Evolutionary conservation across 768 basidiomycete genomes (phyloP), one percentile per base, ranked within the genome.

Genomic region (Suillus ampliporus): DNA sequence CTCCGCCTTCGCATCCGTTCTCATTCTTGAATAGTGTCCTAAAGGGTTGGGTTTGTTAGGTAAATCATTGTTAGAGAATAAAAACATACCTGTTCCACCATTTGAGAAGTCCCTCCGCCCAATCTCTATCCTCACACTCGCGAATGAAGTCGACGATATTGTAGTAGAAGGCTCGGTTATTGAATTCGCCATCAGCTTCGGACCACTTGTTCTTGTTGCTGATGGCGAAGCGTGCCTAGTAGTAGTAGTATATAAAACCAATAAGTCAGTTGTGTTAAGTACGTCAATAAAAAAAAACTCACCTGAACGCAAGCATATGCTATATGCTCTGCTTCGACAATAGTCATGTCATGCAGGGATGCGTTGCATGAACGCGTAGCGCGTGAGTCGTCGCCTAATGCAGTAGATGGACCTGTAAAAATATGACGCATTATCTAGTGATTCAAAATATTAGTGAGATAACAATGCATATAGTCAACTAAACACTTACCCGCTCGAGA

Each of bases 91-190:
- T 52, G n/a, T 63, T 63, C 34, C 34, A 53, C 31, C 44, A 40
- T 37, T 23, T 34, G 0, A 63, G 48, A 10, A 63, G 31, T n/a
- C 9, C 14, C 23, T 53, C 2, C n/a, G 9, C 50, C 62, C 58
- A 63, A 23, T 40, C 48, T 23, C 19, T 6, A 41, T 63, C 57
- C 15, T 19, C 7, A 2, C 40, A 38, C 10, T 62, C 37, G 11
- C 57, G 11, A 37, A 62, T 61, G 1, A 46, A 3, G 26, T 62
- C 43, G 23, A 65, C 8, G 0, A 65, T 17, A 0, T 9, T 31
- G 40, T 66, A 66, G 37, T 66, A 64, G 3, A 57, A 66, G 2
- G 13, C 44, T 3, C 26, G 19, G 26, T 66, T 61, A 3, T 43
- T 63, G 35, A 64, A 63, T 9, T 46, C 4, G 1, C 62, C 54